These are phyloP conservation scores for Aeschynomene evenia DNA, from an alignment of 306 rosid genomes.

Conservation along the genomic window DNA sequence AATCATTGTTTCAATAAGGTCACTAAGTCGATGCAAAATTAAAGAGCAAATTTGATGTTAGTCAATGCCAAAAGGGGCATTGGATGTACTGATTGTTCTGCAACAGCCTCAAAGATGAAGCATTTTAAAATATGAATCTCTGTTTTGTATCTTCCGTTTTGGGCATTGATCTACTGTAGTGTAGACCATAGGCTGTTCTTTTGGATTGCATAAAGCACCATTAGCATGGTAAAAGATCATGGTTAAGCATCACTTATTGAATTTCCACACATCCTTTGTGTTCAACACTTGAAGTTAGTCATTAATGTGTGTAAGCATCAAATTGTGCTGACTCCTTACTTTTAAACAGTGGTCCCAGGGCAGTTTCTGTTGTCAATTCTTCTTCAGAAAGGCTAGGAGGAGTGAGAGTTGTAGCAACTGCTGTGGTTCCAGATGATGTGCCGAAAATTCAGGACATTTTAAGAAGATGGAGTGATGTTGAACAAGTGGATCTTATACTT, in stretches of 20 bases:
- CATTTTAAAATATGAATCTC: background rate
- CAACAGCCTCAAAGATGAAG: constrained; percentile 35
- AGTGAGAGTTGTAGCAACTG: constrained; percentile 67
- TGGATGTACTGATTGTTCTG: constrained; percentile 56
- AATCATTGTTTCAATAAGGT: constrained; percentile 70
- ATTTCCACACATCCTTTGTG: constrained; percentile 1
- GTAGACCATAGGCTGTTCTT: background rate
- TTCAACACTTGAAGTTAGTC: background rate
- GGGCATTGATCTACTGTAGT: constrained; percentile 1
- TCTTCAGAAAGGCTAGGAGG: constrained; percentile 88
- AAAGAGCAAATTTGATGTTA: constrained; percentile 53
- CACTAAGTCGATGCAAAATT: constrained; percentile 73
- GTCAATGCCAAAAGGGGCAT: constrained; percentile 46
- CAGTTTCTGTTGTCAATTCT: constrained; percentile 77
- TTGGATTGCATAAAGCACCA: constrained; percentile 16
- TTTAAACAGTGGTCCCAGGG: constrained; percentile 82
- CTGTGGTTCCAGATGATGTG: constrained; percentile 75
- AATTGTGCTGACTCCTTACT: constrained; percentile 20
- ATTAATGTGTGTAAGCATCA: constrained; percentile 14
- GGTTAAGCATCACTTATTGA: constrained; percentile 10
- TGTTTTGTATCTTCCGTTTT: constrained; percentile 4
- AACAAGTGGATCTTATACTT: constrained; percentile 77
- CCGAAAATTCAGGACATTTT: constrained; percentile 67
- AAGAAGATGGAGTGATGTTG: constrained; percentile 74
- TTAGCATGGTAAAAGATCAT: background rate